phyloP scores from a whole-genome alignment of 1,139 yeast genomes.

The Geotrichum reessii region DNA sequence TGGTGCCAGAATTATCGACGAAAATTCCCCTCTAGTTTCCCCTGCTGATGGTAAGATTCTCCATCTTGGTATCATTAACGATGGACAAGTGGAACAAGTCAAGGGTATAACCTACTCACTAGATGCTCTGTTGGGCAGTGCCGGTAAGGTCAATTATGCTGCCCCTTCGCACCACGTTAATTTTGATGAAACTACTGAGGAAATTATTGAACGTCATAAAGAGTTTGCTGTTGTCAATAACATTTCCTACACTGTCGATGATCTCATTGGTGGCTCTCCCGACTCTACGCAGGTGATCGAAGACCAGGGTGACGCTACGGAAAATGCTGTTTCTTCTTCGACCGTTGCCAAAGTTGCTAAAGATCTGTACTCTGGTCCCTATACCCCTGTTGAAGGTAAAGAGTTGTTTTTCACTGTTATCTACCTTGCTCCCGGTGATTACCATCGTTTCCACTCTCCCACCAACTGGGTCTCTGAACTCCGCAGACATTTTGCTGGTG shows the following conservation, averaged over 20 bases:
- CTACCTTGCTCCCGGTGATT: constrained; percentile 96
- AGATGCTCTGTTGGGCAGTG: constrained; percentile 74
- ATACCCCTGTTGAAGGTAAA: constrained; percentile 39
- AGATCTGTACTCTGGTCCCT: constrained; percentile 28
- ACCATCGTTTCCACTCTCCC: constrained; percentile 96
- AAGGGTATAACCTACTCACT: constrained; percentile 93
- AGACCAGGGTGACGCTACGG: constrained; percentile 37
- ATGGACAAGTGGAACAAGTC: constrained; percentile 91
- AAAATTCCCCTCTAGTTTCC: constrained; percentile 57
- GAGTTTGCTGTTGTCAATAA: constrained; percentile 79
- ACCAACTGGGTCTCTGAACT: constrained; percentile 91
- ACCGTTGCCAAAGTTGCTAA: constrained; percentile 24
- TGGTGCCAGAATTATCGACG: constrained; percentile 71
- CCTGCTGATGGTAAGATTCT: constrained; percentile 93
- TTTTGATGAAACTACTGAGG: constrained; percentile 31
- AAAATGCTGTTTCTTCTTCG: constrained; percentile 20
- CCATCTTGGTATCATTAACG: constrained; percentile 72
- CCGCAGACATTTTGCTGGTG: constrained; percentile 95
- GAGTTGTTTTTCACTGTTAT: constrained; percentile 84
- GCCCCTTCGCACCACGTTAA: constrained; percentile 57
- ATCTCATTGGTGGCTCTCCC: constrained; percentile 49
- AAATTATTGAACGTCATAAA: constrained; percentile 50
- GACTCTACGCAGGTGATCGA: constrained; percentile 18
- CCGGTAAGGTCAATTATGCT: constrained; percentile 41
- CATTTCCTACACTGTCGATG: constrained; percentile 65